Conservation (phyloP, 495 filamentous ascomycete genomes). For the Hyaloscypha variabilis region DNA sequence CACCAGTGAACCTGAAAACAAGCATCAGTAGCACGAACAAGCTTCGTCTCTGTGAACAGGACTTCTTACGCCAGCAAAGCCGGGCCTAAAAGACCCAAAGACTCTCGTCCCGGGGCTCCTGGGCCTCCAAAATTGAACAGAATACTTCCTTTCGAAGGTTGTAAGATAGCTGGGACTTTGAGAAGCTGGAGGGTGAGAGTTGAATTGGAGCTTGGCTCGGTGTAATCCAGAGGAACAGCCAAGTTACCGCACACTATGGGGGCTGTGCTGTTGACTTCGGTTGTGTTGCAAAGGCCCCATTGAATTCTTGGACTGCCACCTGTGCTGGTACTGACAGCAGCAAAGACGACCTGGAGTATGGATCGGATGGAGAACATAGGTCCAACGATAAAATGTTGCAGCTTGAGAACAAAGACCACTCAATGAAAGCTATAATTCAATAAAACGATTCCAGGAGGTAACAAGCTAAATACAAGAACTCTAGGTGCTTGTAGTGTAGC, state of each 20-base stretch:
- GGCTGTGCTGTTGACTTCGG: constrained; percentile 8
- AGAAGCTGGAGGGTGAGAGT: constrained; percentile 40
- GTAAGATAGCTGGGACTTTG: constrained; percentile 34
- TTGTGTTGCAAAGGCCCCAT: neutral
- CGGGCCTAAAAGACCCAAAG: constrained; percentile 25
- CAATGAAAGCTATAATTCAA: no score
- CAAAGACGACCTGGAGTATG: neutral
- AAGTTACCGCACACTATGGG: constrained; percentile 41
- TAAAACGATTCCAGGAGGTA: no score
- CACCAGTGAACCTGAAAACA: constrained; percentile 35
- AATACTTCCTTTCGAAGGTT: constrained; percentile 43
- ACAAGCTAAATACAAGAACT: neutral
- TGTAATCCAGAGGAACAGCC: constrained; percentile 47
- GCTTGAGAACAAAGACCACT: no score
- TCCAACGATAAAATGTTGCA: neutral
- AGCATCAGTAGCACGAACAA: constrained; percentile 4
- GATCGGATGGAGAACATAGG: neutral
- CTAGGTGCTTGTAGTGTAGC: neutral
- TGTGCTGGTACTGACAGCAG: neutral
- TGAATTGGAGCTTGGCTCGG: constrained; percentile 31
- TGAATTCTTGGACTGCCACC: neutral
- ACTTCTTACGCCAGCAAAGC: constrained; percentile 21
- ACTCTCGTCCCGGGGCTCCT: constrained; percentile 32
- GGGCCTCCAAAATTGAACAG: constrained; percentile 51
- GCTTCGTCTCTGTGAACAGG: neutral